Conservation (phyloP, 2,329 filamentous ascomycete species). For the Setomelanomma holmii region DNA sequence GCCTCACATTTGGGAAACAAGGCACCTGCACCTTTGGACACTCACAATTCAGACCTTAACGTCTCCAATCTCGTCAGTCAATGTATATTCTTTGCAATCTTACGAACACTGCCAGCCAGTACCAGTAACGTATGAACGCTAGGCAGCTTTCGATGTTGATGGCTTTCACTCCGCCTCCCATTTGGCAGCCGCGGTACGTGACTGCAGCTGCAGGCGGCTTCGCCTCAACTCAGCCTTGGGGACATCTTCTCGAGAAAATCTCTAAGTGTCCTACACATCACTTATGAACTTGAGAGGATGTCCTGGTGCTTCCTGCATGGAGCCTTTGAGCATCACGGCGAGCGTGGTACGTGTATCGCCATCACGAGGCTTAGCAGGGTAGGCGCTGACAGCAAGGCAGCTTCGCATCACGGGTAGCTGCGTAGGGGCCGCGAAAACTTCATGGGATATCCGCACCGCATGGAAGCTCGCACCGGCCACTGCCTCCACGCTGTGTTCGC, state of each 20-base stretch:
- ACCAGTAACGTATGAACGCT: no score
- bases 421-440: conserved; percentile 16
- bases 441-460: conserved; percentile 18
- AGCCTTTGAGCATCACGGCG: conserved; percentile 4
- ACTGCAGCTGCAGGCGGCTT: background rate
- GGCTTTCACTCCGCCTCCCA: background rate
- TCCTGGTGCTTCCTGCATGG: background rate
- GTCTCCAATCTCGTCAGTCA: no score
- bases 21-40: no score
- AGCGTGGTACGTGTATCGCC: conserved; percentile 3
- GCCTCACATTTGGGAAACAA: no score
- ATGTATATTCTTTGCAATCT: no score
- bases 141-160: no score
- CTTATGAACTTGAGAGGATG: no score
- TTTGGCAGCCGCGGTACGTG: background rate
- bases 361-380: background rate
- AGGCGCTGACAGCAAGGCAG: conserved; percentile 5
- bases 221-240: background rate
- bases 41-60: no score
- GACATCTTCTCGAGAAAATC: background rate
- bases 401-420: conserved; percentile 20
- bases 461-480: conserved; percentile 25
- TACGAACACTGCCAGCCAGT: no score
- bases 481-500: conserved; percentile 21
- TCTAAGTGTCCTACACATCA: no score